Conservation (phyloP, 2,329 filamentous ascomycete genomes). For the Mycosphaerella sp. region DNA sequence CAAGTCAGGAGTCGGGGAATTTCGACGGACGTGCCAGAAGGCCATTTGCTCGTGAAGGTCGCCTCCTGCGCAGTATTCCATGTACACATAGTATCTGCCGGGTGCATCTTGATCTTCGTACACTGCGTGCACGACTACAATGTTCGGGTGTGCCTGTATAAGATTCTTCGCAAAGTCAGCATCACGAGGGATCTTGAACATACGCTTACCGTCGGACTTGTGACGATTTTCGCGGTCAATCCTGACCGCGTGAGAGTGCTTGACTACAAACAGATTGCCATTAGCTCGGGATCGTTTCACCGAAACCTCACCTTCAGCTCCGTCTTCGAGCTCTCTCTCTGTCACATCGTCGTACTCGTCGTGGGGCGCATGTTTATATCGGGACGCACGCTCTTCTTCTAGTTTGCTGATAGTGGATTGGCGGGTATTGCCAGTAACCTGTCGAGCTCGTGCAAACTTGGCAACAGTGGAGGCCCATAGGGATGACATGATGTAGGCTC, state of each 20-base stretch:
- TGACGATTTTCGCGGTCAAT: too few relatives aligned
- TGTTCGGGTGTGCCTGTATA: neutral
- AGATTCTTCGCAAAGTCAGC: neutral
- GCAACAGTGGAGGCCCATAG: neutral
- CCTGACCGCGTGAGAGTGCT: neutral
- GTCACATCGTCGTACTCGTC: neutral
- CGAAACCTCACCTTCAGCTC: neutral
- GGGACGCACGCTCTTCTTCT: neutral
- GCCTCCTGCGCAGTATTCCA: slow-evolving; percentile 9
- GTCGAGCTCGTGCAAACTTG: neutral
- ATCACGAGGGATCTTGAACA: slow-evolving; percentile 1
- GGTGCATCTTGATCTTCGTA: neutral
- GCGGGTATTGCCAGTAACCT: neutral
- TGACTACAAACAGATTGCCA: neutral
- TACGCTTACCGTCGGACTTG: too few relatives aligned
- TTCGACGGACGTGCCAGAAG: neutral
- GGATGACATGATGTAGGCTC: neutral
- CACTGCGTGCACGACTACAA: neutral
- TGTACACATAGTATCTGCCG: slow-evolving; percentile 1
- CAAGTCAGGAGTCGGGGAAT: neutral
- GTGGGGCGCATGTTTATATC: neutral
- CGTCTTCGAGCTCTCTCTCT: neutral
- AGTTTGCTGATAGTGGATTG: neutral
- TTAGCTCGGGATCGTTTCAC: neutral
- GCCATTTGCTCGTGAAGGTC: slow-evolving; percentile 12